Percentiles rank a stretch among this genome's conserved stretches.
These are phyloP conservation scores for Paraphaeosphaeria minitans DNA, from an alignment of 2,329 filamentous ascomycete genomes.

Conservation along the genomic window DNA sequence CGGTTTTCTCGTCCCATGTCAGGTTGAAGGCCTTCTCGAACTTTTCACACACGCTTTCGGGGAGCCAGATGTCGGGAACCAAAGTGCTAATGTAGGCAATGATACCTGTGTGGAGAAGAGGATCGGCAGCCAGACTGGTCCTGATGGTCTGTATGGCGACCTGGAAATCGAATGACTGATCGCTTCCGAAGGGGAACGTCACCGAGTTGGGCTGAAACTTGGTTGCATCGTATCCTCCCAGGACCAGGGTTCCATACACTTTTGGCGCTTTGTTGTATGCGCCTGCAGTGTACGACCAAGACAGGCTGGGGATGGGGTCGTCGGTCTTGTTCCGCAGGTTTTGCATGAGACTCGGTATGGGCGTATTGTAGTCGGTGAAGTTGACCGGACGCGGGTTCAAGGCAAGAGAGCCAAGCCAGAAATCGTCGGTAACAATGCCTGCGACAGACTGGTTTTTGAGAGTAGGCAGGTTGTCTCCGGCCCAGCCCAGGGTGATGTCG, in stretches of 20 bases:
- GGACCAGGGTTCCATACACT: slow-evolving; percentile 39
- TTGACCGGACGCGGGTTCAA: slow-evolving; percentile 45
- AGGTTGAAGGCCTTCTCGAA: slow-evolving; percentile 49
- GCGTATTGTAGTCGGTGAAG: slow-evolving; percentile 43
- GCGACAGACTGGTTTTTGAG: slow-evolving; percentile 45
- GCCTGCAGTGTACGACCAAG: slow-evolving; percentile 51
- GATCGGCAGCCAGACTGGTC: slow-evolving; percentile 24
- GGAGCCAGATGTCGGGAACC: slow-evolving; percentile 50
- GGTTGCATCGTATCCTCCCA: slow-evolving; percentile 48
- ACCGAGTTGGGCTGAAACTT: slow-evolving; percentile 37
- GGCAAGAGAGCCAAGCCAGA: slow-evolving; percentile 48
- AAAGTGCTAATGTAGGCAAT: slow-evolving; percentile 45
- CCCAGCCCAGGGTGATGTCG: slow-evolving; percentile 38
- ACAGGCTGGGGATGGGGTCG: slow-evolving; percentile 41
- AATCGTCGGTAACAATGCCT: slow-evolving; percentile 40
- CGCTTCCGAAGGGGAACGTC: slow-evolving; percentile 30
- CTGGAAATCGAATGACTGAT: slow-evolving; percentile 33
- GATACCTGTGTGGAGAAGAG: slow-evolving; percentile 26
- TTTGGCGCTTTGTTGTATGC: slow-evolving; percentile 36
- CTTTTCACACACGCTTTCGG: slow-evolving; percentile 35
- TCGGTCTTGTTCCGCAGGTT: slow-evolving; percentile 32
- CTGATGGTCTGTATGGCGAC: slow-evolving; percentile 32
- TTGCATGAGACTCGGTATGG: slow-evolving; percentile 21
- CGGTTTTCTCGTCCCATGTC: slow-evolving; percentile 39
- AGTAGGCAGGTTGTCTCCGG: slow-evolving; percentile 25